Percentiles rank a stretch among this genome's conserved stretches.
Evolutionary conservation across 2,329 filamentous ascomycete species (phyloP).

Genomic region (Penicillium sp.): DNA sequence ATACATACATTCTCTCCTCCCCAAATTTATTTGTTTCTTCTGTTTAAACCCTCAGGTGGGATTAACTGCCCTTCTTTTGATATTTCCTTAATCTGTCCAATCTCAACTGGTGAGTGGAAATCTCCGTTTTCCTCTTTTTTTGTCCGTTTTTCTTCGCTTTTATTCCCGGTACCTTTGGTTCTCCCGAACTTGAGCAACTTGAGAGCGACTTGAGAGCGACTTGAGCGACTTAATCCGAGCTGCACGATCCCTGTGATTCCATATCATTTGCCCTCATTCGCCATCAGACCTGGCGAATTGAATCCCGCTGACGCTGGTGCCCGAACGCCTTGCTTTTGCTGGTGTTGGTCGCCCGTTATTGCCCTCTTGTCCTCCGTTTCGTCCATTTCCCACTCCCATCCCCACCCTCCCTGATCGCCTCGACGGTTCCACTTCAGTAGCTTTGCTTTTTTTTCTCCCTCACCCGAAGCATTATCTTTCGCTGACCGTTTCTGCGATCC

Average conservation of each 20-base stretch:
- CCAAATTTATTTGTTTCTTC: neutral
- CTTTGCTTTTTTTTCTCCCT: conserved; percentile 16
- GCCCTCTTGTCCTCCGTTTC: conserved; percentile 23
- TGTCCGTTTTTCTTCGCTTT: neutral
- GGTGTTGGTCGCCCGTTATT: conserved; percentile 26
- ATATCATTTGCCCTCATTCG: conserved; percentile 27
- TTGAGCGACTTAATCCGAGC: conserved; percentile 26
- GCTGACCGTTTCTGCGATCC: conserved; percentile 1
- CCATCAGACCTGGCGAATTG: conserved; percentile 33
- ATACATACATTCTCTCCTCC: conserved; percentile 1
- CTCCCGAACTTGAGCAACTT: neutral
- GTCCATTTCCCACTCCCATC: conserved; percentile 22
- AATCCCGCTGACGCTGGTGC: conserved; percentile 34
- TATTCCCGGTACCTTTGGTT: neutral
- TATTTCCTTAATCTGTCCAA: neutral
- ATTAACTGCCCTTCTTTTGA: conserved; percentile 3
- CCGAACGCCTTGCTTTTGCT: conserved; percentile 38
- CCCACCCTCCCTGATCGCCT: conserved; percentile 31
- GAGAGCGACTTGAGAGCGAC: conserved; percentile 1
- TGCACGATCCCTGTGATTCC: conserved; percentile 37
- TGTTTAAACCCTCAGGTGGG: conserved; percentile 2
- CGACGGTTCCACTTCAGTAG: conserved; percentile 25
- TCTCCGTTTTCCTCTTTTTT: neutral
- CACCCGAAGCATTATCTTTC: neutral
- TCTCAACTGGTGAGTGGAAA: neutral